Evolutionary conservation across 2,329 filamentous ascomycete species (phyloP), one percentile per base, ranked within the genome.

Genomic region (Lecanicillium sp.): DNA sequence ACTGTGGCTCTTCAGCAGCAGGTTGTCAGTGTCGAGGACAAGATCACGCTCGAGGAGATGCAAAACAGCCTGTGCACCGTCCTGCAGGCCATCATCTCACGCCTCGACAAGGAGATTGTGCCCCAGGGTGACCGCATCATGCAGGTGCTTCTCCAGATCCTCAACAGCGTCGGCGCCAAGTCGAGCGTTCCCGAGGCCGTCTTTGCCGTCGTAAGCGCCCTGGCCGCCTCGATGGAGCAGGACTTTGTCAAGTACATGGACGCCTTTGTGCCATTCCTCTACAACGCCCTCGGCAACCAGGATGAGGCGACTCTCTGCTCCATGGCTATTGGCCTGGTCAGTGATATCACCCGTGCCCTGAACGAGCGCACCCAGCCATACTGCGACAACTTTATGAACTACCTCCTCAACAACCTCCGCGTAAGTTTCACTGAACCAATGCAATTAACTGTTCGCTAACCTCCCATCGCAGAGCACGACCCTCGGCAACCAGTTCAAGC

Each of bases 191-290:
- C 92, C 13, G 92, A 98, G 64, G 87, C 86, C 8, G 77, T 95
- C 44, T 97, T 98, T 56, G 87, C 88, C 37, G 85, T 87, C 42
- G 84, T 97, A 54, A 92, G 90, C 58, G 81, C 86, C n/a, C 74
- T 98, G 44, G 85, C 92, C 29, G 94, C 85, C 53, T 85, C 89
- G 29, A 74, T 97, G 54, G 89, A 96, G 58, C 87, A 88, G 39
- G 87, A 90, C 50, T 98, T 98, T 61, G 70, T 83, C 59, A 92
- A 94, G 69, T 98, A 98, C 71, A 97, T 98, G 90, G 87, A 95
- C 30, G 79, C 87, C 2, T 98, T 98, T 64, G 74, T 81, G 32
- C 88, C 88, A 9, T 96, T 87, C 77, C 71, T 98, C 39, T 92
- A 92, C 73, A 94, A 87, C 51, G 92, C 92, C 19, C 79, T 98